Conservation (phyloP, 192 early-diverging fungal species). For the Piromyces sp. region DNA sequence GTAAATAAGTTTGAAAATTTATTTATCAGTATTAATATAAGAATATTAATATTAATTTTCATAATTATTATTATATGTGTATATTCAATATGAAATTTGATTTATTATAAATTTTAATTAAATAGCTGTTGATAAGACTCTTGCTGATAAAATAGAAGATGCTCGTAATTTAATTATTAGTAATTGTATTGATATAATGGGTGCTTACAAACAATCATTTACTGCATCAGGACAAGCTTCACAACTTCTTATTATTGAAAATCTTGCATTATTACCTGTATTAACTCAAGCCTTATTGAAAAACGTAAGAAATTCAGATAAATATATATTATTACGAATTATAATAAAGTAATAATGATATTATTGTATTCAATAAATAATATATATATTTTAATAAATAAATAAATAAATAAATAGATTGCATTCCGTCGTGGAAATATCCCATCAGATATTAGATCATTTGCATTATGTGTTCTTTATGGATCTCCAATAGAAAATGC, state of each 20-base stretch:
- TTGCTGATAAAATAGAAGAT: constrained; percentile 77
- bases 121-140: constrained; percentile 64
- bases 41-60: too few relatives aligned
- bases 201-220: constrained; percentile 69
- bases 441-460: background rate
- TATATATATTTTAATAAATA: too few relatives aligned
- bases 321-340: background rate
- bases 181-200: constrained; percentile 75
- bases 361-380: too few relatives aligned
- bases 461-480: constrained; percentile 29
- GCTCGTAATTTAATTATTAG: constrained; percentile 79
- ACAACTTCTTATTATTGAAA: constrained; percentile 67
- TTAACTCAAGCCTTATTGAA: constrained; percentile 68
- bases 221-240: constrained; percentile 54
- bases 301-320: constrained; percentile 51
- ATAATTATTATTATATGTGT: too few relatives aligned
- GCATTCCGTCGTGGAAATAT: constrained; percentile 20
- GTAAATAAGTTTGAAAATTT: too few relatives aligned
- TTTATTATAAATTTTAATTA: too few relatives aligned
- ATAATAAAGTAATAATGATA: too few relatives aligned
- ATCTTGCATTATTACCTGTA: constrained; percentile 70
- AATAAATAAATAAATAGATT: constrained; percentile 12
- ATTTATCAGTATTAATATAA: too few relatives aligned
- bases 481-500: constrained; percentile 15
- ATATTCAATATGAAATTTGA: too few relatives aligned